Base-by-base conservation (phyloP, 2,329 filamentous ascomycete genomes). In the Colletotrichum theobromicola region DNA sequence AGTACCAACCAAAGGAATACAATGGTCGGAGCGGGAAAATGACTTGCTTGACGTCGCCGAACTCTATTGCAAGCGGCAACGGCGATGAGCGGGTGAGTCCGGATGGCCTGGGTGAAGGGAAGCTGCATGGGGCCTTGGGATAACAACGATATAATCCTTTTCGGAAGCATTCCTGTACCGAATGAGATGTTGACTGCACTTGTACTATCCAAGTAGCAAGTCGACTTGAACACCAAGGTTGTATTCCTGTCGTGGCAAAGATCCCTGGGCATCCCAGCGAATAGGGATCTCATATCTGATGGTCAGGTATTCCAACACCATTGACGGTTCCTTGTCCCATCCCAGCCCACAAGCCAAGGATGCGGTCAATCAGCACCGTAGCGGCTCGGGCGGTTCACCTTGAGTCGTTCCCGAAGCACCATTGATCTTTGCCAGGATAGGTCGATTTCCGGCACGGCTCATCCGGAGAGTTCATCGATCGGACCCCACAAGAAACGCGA, bases 181-280 rank as follows among this genome's bases (percentile, higher is more conserved):
- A 57, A 28, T 28, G 53, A 57, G 53, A 28, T 46, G 18, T 46
- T n/a, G 18, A 46, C 42, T 46, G n/a, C n/a, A 21, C 18, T n/a
- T 46, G 37, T 21, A 30, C 28, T 60, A 7, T 18, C 42, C 7
- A 37, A 28, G 55, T 15, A 60, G 12, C 16, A 18, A 34, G 13
- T 34, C 26, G 18, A 55, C n/a, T 34, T 13, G 18, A 34, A 8
- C 32, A 67, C 53, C 53, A 37, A 37, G 26, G 35, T 65, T 64
- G 67, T 42, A 60, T 73, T 53, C 5, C 21, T 21, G 9, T 65
- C 55, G 64, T 60, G 34, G 61, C 53, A 60, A 58, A 57, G 26
- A 53, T 55, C 55, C 37, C 62, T 46, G 37, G 60, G 32, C 21
- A 74, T 26, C 74, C 74, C 65, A 69, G 70, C 35, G 62, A n/a